Percentiles rank a stretch among this genome's conserved stretches.
Evolutionary conservation across 2,329 filamentous ascomycete genomes (phyloP).

Genomic region (Sarocladium brachiariae): DNA sequence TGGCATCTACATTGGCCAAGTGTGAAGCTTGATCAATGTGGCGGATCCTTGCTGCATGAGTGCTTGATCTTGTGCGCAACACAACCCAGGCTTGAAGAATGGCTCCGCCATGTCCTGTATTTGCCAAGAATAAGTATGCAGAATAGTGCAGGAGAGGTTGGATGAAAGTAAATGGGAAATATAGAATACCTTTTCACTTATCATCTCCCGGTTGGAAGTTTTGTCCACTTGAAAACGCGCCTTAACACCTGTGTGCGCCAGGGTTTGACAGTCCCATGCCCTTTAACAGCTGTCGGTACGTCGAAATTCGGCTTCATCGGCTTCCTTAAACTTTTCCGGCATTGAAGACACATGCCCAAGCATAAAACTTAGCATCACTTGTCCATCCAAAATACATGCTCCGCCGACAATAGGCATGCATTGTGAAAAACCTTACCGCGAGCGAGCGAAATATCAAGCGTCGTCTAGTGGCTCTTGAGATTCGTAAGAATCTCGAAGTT

Average conservation of each 20-base stretch:
- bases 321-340: constrained; percentile 4
- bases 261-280: background rate
- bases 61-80: too few relatives aligned
- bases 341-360: constrained; percentile 5
- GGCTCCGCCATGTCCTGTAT: too few relatives aligned
- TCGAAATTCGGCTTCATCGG: background rate
- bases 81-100: too few relatives aligned
- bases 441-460: background rate
- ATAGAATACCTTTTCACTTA: too few relatives aligned
- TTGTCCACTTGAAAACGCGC: too few relatives aligned
- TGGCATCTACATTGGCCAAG: too few relatives aligned
- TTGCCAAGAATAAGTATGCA: too few relatives aligned
- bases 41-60: too few relatives aligned
- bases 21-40: too few relatives aligned
- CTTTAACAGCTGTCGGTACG: background rate
- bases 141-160: too few relatives aligned
- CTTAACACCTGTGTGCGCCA: background rate
- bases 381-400: constrained; percentile 10
- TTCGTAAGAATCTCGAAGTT: constrained; percentile 9
- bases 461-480: constrained; percentile 1
- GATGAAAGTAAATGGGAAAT: too few relatives aligned
- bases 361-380: constrained; percentile 10
- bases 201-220: too few relatives aligned
- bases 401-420: constrained; percentile 4
- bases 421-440: constrained; percentile 7